Evolutionary conservation across 208 protist genomes (phyloP), one percentile per base, ranked within the genome.

Genomic region (Phytomonas sp.): DNA sequence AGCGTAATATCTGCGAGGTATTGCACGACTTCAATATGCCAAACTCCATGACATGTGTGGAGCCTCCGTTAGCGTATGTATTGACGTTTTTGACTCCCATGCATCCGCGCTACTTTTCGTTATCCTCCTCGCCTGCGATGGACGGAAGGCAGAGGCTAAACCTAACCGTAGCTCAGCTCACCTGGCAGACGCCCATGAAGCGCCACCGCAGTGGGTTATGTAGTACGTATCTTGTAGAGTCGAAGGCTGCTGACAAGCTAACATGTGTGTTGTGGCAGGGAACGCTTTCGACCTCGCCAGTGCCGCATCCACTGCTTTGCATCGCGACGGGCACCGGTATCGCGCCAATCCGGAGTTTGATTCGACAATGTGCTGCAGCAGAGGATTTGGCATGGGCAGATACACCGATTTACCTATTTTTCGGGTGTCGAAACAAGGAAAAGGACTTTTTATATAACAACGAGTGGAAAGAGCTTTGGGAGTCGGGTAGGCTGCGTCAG

Each of bases 1-100:
- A 96, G 75, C 82, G 91, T 37, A 96, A 92, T 73, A 72, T 92
- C 20, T 83, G 85, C 33, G 91, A 96, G 76, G 88, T 96, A n/a
- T 76, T 96, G 32, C 73, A 78, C 56, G 91, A 96, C 78, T 96
- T 94, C 70, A 72, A 71, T 29, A 40, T 71, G 15, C 43, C 62
- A 8, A 56, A 56, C 46, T 56, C 46, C 20, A 56, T 8, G 46
- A 26, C 46, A 26, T 26, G 2, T 56, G 64, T 92, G 56, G 76
- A 70, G 8, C 84, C 83, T 8, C 77, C 82, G 29, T 80, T 96
- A 56, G 80, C 75, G 28, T 23, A 79, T 30, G 46, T 96, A 17
- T 77, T 96, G 4, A 86, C 77, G 66, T 89, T 89, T 60, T 51
- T 82, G 17, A 68, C 68, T 8, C 71, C 69, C 13, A 94, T 96